Conservation (phyloP, 139 green algal genomes). For the Ostreobium quekettii region DNA sequence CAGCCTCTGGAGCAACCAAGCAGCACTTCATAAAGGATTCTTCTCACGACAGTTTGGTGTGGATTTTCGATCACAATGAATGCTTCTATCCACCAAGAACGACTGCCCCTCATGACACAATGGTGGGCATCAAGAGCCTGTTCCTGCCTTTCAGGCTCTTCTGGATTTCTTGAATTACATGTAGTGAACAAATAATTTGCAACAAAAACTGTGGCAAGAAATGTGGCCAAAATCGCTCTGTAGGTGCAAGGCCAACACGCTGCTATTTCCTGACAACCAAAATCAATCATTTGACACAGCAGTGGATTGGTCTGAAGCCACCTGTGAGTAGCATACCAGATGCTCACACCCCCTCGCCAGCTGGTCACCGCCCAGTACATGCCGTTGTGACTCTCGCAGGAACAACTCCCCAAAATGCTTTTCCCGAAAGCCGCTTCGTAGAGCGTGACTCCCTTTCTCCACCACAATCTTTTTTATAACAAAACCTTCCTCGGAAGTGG, state of each 20-base stretch:
- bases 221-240: neutral
- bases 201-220: neutral
- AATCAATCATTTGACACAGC: constrained; percentile 2
- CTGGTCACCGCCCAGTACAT: neutral
- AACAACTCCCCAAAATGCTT: constrained; percentile 60
- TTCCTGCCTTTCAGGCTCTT: no score
- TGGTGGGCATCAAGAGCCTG: no score
- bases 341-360: neutral
- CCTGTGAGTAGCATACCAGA: neutral
- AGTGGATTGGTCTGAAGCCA: neutral
- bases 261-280: neutral
- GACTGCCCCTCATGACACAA: no score
- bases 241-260: neutral
- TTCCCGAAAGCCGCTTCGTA: constrained; percentile 49
- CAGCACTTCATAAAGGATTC: no score
- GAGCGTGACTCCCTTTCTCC: constrained; percentile 24
- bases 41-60: no score
- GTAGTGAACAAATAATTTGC: neutral
- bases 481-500: no score
- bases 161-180: neutral
- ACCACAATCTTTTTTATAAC: constrained; percentile 57
- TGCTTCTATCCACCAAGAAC: no score
- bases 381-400: constrained; percentile 12
- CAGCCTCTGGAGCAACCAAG: no score
- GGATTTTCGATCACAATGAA: no score